Conservation (phyloP, 768 basidiomycete genomes). For the Naganishia vishniacii region DNA sequence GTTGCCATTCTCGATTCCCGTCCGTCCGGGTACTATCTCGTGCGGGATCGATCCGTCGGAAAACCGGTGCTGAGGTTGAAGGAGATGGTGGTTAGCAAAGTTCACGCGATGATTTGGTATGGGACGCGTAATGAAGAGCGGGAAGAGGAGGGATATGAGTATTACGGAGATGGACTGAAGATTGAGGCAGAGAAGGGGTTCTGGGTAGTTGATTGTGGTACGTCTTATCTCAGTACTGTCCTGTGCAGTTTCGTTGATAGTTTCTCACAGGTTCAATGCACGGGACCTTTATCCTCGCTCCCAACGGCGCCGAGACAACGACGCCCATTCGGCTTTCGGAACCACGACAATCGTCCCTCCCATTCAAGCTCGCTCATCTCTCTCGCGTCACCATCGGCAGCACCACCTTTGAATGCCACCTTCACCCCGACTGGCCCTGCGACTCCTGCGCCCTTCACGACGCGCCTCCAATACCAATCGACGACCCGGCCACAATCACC, state of each 20-base stretch:
- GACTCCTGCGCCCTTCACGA: slow-evolving; percentile 31
- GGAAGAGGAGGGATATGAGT: slow-evolving; percentile 10
- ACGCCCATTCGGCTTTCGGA: slow-evolving; percentile 33
- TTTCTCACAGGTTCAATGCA: slow-evolving; percentile 40
- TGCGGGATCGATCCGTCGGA: slow-evolving; percentile 38
- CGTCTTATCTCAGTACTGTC: slow-evolving; percentile 21
- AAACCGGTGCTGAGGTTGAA: slow-evolving; percentile 35
- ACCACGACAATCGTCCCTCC: slow-evolving; percentile 36
- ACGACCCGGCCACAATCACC: background rate
- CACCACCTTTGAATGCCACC: slow-evolving; percentile 38
- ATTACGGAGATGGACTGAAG: too few species aligned
- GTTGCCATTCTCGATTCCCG: slow-evolving; percentile 41
- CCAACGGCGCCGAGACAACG: background rate
- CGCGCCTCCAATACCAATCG: background rate
- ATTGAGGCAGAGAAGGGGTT: slow-evolving; percentile 34
- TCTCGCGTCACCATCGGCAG: slow-evolving; percentile 33
- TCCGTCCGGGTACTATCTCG: slow-evolving; percentile 38
- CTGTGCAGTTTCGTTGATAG: background rate
- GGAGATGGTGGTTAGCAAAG: slow-evolving; percentile 45
- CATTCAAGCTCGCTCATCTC: slow-evolving; percentile 32
- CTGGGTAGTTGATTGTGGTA: slow-evolving; percentile 46
- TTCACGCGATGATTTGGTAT: slow-evolving; percentile 43
- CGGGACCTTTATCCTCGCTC: slow-evolving; percentile 36
- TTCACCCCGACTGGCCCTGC: slow-evolving; percentile 44
- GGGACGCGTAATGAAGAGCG: slow-evolving; percentile 18